Base-by-base conservation (phyloP, 228 moss, liverwort and hornwort genomes). In the Sphagnum fallax region DNA sequence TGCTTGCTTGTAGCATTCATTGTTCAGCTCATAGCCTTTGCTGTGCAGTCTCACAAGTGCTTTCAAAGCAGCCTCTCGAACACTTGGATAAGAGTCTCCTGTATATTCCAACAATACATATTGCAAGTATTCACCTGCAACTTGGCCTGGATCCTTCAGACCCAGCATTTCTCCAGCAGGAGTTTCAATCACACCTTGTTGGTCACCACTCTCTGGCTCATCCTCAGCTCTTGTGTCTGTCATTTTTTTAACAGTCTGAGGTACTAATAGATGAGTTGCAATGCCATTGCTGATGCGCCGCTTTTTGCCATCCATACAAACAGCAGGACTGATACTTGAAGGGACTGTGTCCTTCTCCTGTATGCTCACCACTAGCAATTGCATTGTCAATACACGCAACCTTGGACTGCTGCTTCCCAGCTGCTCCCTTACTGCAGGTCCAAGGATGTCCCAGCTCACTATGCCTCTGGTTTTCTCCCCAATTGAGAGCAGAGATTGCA, bases 81-180 rank as follows among this genome's bases (percentile, higher is more conserved):
- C 98, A 75, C 69, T 70, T 60, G 94, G 91, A 78, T 83, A 88
- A 48, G 94, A 89, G 77, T 98, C 94, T 72, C 81, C 83, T 53
- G 83, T 76, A 74, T 85, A 92, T 65, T 75, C 82, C 81, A 89
- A 69, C 6, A 94, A 57, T 6, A 84, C 76, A 64, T 76, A 75
- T 75, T 83, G 62, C 52, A 91, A 64, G 6, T 83, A 77, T 53
- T 90, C 83, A 52, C 81, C 82, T 47, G 60, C 73, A 74, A 47
- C 18, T 9, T 16, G 18, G 67, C 61, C 68, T 61, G 76, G 48
- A 49, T 65, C 58, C 66, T 87, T 67, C 58, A 5, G 14, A 60
- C 52, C 63, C 53, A 67, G 6, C 58, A 50, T 15, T 57, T 55
- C 49, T 4, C 50, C 66, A 52, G 50, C 18, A 10, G 10, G 10